Evolutionary conservation across 805 yeast genomes (phyloP).

Genomic region (Cyberlindnera lachancei): DNA sequence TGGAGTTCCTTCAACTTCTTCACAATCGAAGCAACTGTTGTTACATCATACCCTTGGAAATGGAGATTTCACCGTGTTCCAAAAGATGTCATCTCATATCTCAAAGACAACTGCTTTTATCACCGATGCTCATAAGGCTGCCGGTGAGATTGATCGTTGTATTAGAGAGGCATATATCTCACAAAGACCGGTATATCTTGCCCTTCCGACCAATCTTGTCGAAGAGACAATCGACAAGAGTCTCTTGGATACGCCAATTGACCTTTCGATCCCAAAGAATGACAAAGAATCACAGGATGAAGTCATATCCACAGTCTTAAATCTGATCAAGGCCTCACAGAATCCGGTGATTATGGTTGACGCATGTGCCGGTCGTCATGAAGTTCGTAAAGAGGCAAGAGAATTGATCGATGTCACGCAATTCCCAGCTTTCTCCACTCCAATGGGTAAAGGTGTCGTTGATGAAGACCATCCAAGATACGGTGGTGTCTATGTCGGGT

Average conservation of each 20-base stretch:
- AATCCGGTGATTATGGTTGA: conserved; percentile 72
- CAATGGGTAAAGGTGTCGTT: conserved; percentile 79
- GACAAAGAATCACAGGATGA: conserved; percentile 54
- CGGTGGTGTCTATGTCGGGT: conserved; percentile 80
- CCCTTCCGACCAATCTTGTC: conserved; percentile 71
- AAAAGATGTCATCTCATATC: conserved; percentile 65
- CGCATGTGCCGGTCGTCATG: conserved; percentile 78
- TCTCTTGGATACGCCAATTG: conserved; percentile 54
- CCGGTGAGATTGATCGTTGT: conserved; percentile 62
- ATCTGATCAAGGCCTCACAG: conserved; percentile 45
- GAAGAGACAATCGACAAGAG: conserved; percentile 50
- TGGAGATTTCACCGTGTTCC: conserved; percentile 70
- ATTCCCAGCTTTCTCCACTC: conserved; percentile 76
- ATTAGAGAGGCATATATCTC: conserved; percentile 58
- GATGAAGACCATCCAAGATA: conserved; percentile 64
- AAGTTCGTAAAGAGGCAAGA: conserved; percentile 49
- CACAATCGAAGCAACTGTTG: conserved; percentile 62
- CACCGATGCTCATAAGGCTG: conserved; percentile 53
- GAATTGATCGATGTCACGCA: conserved; percentile 56
- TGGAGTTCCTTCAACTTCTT: conserved; percentile 70
- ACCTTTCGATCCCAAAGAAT: conserved; percentile 47
- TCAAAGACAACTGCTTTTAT: conserved; percentile 56
- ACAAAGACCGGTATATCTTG: conserved; percentile 76
- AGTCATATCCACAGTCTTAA: conserved; percentile 43
- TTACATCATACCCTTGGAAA: conserved; percentile 78